Conservation (phyloP, 805 yeast species). For the Pichia ethanolica region DNA sequence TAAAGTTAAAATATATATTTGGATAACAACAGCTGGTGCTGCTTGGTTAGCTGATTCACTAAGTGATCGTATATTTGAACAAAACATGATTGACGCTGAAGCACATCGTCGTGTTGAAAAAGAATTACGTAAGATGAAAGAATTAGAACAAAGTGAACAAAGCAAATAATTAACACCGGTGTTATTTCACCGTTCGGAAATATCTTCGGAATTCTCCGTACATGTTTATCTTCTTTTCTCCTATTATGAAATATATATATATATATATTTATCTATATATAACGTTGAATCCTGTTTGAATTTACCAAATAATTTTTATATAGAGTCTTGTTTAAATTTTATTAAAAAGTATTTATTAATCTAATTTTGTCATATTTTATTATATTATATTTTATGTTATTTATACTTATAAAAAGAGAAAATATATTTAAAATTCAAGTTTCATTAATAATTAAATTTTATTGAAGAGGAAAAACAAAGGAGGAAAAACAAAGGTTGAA, state of each 20-base stretch:
- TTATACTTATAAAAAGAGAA: too few species aligned
- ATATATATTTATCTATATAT: too few species aligned
- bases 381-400: too few species aligned
- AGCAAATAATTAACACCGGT: too few species aligned
- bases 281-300: background rate
- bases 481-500: background rate
- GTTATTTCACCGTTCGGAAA: too few species aligned
- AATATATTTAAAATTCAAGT: too few species aligned
- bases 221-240: too few species aligned
- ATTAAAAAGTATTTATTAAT: too few species aligned
- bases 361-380: background rate
- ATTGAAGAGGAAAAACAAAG: background rate
- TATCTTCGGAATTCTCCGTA: too few species aligned
- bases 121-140: constrained; percentile 16
- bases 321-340: too few species aligned
- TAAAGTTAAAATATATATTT: constrained; percentile 26
- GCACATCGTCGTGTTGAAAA: constrained; percentile 25
- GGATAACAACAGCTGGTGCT: constrained; percentile 25
- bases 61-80: constrained; percentile 22
- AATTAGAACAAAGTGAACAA: constrained; percentile 1
- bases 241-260: too few species aligned
- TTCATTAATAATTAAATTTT: background rate
- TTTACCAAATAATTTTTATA: background rate
- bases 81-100: constrained; percentile 26
- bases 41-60: constrained; percentile 27